These are phyloP conservation scores for Ophiosphaerella narmari DNA, from an alignment of 2,329 filamentous ascomycete genomes.

Conservation along the genomic window DNA sequence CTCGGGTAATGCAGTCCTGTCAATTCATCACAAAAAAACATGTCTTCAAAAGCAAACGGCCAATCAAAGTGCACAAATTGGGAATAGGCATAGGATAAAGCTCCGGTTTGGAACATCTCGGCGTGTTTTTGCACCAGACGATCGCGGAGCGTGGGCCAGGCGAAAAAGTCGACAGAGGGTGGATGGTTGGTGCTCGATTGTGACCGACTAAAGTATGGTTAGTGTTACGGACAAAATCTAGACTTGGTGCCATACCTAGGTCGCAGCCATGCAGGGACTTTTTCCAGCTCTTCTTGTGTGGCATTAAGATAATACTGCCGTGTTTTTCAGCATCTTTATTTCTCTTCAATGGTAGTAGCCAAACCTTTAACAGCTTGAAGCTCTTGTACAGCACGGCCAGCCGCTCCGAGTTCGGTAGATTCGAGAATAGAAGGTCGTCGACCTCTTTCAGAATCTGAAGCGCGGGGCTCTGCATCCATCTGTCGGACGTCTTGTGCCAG, in stretches of 20 bases:
- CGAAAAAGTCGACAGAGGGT: conserved; percentile 40
- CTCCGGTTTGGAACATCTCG: conserved; percentile 24
- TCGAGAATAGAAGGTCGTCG: conserved; percentile 35
- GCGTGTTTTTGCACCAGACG: conserved; percentile 31
- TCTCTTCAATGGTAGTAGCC: background rate
- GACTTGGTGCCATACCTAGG: conserved; percentile 16
- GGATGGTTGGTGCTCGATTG: conserved; percentile 35
- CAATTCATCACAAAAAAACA: conserved; percentile 32
- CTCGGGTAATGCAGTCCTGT: conserved; percentile 20
- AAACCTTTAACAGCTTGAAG: conserved; percentile 41
- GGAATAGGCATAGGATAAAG: conserved; percentile 29
- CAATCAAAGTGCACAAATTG: conserved; percentile 37
- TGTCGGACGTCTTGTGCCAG: conserved; percentile 27
- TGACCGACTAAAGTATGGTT: conserved; percentile 11
- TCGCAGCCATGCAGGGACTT: conserved; percentile 36
- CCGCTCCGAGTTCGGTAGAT: conserved; percentile 29
- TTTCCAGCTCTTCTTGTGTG: conserved; percentile 28
- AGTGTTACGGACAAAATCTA: background rate
- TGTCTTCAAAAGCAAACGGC: conserved; percentile 40
- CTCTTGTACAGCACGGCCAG: conserved; percentile 39
- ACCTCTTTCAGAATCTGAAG: conserved; percentile 35
- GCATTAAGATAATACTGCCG: conserved; percentile 38
- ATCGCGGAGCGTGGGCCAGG: conserved; percentile 39
- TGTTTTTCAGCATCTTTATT: conserved; percentile 1
- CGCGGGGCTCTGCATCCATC: conserved; percentile 37